These are phyloP conservation scores for Trapa incisa DNA, from an alignment of 345 rosid species.

Conservation along the genomic window DNA sequence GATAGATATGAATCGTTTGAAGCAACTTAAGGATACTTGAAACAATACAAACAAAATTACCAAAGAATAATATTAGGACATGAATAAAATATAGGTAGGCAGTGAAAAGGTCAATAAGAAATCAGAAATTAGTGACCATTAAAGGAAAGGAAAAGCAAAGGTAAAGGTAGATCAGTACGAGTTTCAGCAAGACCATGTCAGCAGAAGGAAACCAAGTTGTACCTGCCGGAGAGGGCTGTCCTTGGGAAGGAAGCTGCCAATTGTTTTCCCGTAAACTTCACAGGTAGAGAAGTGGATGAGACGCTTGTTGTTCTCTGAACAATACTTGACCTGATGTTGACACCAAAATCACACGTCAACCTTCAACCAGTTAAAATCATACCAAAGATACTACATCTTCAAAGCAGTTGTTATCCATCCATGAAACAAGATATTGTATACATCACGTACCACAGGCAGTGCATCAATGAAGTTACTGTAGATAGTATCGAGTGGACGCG, in stretches of 20 bases:
- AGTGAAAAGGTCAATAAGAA: neutral
- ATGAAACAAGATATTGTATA: neutral
- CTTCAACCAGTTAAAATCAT: constrained; percentile 7
- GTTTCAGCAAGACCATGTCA: neutral
- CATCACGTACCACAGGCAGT: constrained; percentile 71
- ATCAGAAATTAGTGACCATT: neutral
- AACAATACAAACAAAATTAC: neutral
- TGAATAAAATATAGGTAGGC: neutral
- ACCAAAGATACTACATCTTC: neutral
- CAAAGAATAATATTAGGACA: neutral
- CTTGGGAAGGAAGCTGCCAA: constrained; percentile 88
- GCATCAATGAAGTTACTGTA: constrained; percentile 98
- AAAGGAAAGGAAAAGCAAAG: neutral
- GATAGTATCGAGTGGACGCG: constrained; percentile 97
- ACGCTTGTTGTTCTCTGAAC: constrained; percentile 95
- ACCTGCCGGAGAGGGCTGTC: constrained; percentile 91
- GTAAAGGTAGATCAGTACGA: neutral
- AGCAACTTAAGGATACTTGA: neutral
- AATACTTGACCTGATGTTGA: constrained; percentile 67
- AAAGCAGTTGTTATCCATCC: constrained; percentile 3
- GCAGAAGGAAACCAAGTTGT: constrained; percentile 14
- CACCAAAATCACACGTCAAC: constrained; percentile 18
- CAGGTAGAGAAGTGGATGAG: constrained; percentile 97
- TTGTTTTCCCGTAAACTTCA: constrained; percentile 96
- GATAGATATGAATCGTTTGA: neutral